These are phyloP conservation scores for Kuraishia cidri DNA, from an alignment of 805 yeast genomes.

Conservation along the genomic window DNA sequence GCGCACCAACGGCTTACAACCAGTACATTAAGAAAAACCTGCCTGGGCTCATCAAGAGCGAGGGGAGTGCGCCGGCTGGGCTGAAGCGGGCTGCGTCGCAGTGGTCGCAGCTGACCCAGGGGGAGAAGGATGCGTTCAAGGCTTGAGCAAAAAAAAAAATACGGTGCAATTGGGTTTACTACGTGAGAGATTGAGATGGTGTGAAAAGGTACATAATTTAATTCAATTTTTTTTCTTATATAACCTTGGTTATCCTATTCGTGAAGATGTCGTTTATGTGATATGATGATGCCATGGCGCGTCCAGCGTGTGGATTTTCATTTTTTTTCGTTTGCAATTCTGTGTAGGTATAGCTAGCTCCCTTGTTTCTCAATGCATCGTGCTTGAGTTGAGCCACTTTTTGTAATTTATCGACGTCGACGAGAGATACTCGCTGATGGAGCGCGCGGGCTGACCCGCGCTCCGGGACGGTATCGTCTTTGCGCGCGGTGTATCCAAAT, in stretches of 20 bases:
- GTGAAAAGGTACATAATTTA: too few species aligned
- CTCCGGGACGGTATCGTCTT: background rate
- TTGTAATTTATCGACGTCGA: constrained; percentile 7
- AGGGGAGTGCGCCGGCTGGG: background rate
- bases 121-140: constrained; percentile 2
- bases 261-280: too few species aligned
- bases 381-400: constrained; percentile 6
- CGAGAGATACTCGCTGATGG: constrained; percentile 5
- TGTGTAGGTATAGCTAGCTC: too few species aligned
- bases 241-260: too few species aligned
- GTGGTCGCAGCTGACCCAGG: background rate
- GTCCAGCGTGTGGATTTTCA: too few species aligned
- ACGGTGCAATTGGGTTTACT: too few species aligned
- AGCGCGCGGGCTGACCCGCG: background rate
- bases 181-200: too few species aligned
- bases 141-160: background rate
- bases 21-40: background rate
- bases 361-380: background rate
- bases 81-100: background rate
- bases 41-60: background rate
- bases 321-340: too few species aligned
- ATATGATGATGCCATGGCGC: too few species aligned
- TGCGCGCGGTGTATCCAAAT: too few species aligned
- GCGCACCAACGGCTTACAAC: background rate
- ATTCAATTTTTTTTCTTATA: too few species aligned